Conservation (phyloP, 2,329 filamentous ascomycete species). For the Trichoderma polysporum region DNA sequence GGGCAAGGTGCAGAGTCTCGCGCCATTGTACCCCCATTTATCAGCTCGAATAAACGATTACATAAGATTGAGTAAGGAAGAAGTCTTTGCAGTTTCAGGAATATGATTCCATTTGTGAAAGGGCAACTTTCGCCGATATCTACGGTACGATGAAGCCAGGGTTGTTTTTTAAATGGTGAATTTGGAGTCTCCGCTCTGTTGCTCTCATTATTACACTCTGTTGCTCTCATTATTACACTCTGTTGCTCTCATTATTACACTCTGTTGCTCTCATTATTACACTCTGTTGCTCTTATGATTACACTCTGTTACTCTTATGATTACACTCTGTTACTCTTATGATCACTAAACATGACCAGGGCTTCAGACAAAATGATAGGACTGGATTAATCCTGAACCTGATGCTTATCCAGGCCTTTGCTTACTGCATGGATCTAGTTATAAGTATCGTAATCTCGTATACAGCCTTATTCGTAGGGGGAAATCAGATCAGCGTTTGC, state of each 20-base stretch:
- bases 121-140: background rate
- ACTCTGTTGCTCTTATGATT: no score
- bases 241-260: no score
- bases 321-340: no score
- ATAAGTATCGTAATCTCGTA: background rate
- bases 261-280: no score
- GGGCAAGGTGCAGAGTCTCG: background rate
- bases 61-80: background rate
- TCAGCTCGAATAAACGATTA: no score
- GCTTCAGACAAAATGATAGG: background rate
- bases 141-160: no score
- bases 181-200: no score
- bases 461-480: background rate
- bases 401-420: background rate
- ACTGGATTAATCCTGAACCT: background rate
- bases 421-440: conserved; percentile 2
- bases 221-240: no score
- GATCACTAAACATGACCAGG: background rate
- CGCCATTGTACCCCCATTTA: no score
- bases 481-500: background rate
- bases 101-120: background rate
- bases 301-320: no score
- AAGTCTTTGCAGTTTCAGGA: background rate
- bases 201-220: no score
- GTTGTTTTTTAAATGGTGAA: no score